Evolutionary conservation across 257 asterid genomes (phyloP).

Genomic region (Cordia subcordata): DNA sequence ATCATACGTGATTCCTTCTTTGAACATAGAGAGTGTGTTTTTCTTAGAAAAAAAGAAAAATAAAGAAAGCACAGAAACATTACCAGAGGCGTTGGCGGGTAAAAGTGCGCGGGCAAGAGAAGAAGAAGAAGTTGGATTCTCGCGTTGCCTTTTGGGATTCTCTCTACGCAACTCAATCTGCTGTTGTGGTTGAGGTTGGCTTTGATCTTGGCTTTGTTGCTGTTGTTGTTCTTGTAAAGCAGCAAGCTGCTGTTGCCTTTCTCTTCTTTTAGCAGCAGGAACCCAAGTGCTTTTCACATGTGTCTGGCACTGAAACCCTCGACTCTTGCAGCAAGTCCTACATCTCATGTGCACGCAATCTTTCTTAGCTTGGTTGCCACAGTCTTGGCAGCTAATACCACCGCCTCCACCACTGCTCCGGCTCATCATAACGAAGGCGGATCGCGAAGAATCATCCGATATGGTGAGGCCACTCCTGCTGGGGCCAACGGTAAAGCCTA

Average conservation of each 20-base stretch:
- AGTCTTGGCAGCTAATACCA: conserved; percentile 85
- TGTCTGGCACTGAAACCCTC: conserved; percentile 72
- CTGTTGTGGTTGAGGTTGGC: conserved; percentile 15
- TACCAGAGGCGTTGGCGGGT: conserved; percentile 52
- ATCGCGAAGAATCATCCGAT: conserved; percentile 44
- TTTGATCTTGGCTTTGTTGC: conserved; percentile 6
- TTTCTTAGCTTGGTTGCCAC: conserved; percentile 87
- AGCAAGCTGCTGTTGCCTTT: conserved; percentile 54
- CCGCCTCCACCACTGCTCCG: conserved; percentile 40
- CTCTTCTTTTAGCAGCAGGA: conserved; percentile 79
- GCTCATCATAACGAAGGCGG: conserved; percentile 65
- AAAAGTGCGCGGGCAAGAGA: conserved; percentile 58
- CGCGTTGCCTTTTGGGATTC: conserved; percentile 39
- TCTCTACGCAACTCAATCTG: conserved; percentile 18
- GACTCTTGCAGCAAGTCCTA: conserved; percentile 83
- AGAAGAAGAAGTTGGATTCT: conserved; percentile 35
- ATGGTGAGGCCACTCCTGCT: conserved; percentile 30
- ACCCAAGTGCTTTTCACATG: conserved; percentile 93
- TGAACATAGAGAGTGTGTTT: neutral
- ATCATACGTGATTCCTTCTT: neutral
- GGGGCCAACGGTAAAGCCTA: conserved; percentile 49
- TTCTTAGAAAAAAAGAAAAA: neutral
- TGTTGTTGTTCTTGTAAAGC: conserved; percentile 25
- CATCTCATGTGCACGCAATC: conserved; percentile 88
- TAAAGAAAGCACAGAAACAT: neutral